phyloP scores from a whole-genome alignment of 495 filamentous ascomycete species.

The Aspergillus asperescens region DNA sequence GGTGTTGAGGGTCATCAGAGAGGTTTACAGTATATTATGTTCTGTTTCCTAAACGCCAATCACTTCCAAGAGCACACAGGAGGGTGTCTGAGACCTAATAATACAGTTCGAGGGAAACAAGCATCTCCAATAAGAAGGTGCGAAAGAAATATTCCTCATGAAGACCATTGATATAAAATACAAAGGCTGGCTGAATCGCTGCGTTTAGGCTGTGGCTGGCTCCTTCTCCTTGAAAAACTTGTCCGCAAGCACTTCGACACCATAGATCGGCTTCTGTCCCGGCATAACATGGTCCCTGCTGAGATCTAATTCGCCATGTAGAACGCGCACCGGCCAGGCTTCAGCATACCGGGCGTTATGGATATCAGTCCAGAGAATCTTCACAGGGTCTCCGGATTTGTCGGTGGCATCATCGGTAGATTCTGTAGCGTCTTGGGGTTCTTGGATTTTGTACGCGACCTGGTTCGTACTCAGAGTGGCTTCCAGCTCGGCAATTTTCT shows the following conservation, averaged over 20 bases:
- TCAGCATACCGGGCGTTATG: conserved; percentile 60
- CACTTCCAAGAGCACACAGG: conserved; percentile 38
- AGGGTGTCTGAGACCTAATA: conserved; percentile 44
- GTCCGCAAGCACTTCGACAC: conserved; percentile 38
- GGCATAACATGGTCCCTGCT: conserved; percentile 35
- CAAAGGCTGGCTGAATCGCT: background rate
- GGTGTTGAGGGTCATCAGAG: background rate
- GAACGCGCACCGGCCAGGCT: conserved; percentile 63
- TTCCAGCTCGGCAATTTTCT: conserved; percentile 29
- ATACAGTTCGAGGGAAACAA: conserved; percentile 50
- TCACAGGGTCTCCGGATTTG: conserved; percentile 37
- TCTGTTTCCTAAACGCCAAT: conserved; percentile 30
- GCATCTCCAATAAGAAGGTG: background rate
- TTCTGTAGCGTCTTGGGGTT: conserved; percentile 22
- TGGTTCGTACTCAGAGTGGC: conserved; percentile 22
- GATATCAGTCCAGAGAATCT: conserved; percentile 66
- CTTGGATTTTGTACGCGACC: conserved; percentile 29
- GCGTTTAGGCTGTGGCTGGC: background rate
- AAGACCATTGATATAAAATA: conserved; percentile 10
- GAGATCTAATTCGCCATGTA: conserved; percentile 50
- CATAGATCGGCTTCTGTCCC: conserved; percentile 22
- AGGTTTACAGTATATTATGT: background rate
- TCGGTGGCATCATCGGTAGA: conserved; percentile 22
- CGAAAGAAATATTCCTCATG: background rate
- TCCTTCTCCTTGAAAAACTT: conserved; percentile 39